Base-by-base conservation (phyloP, 805 yeast genomes). In the Phaffomyces antillensis region DNA sequence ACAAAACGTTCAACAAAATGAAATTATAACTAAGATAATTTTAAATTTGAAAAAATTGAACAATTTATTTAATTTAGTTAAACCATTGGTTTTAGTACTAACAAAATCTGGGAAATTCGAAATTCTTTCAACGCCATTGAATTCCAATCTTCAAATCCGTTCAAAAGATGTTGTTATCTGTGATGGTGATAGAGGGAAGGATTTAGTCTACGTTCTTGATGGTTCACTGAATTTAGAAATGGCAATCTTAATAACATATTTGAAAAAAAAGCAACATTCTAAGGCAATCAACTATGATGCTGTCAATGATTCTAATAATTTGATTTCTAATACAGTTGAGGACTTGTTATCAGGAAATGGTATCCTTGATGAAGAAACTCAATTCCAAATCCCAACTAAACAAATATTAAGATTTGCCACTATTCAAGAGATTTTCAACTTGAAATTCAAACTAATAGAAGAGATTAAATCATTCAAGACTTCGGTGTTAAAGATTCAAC, bases 121-220 rank as follows among this genome's bases (percentile, higher is more conserved):
- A 60, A 72, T 85, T 28, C 68, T 83, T 36, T 79, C 87, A 2
- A 76, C 79, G 31, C 85, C 88, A 4, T 73, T 74, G 47, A 76
- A 76, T 53, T 75, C 88, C 13, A 83, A 83, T 54, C 66, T 85
- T 41, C 63, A 64, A 41, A 66, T 85, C 48, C 73, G 70, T 49
- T 70, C 76, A 38, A 71, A 76, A 45, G 93, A 86, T 62, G 70
- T 85, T 56, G 85, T 84, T 10, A 79, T 85, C 17, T 83, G 83
- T 45, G 93, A 86, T 64, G 95, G 93, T 44, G 95, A 86, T 60
- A 70, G 93, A 49, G 95, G 95, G 26, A 83, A 83, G 55, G 95
- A 86, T 61, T 62, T 86, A 50, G 91, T 81, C 10, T 75, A 80
- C 75, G 78, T 85, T 37, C 65, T 84, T 26, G 84, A 82, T 49